phyloP scores from a whole-genome alignment of 208 protist species.

The Wallacemonas sp. region DNA sequence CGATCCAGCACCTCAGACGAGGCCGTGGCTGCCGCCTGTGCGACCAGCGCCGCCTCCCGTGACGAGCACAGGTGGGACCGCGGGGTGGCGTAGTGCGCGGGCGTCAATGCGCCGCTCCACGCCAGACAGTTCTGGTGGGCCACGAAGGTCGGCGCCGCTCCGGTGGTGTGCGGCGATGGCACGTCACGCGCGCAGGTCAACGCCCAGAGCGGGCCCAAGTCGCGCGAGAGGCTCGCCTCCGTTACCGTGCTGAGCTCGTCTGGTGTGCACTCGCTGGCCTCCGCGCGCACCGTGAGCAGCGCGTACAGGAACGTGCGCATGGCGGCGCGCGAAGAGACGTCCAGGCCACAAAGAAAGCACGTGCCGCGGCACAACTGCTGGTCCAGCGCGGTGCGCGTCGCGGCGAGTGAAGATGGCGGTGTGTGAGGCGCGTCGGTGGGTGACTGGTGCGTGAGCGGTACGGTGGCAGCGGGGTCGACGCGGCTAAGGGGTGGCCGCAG shows the following conservation, averaged over 20 bases:
- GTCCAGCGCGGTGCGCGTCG: background rate
- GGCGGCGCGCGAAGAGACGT: slow-evolving; percentile 37
- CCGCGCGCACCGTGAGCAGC: slow-evolving; percentile 32
- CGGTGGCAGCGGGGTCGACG: background rate
- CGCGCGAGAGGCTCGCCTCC: slow-evolving; percentile 36
- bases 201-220: slow-evolving; percentile 68
- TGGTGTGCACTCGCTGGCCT: slow-evolving; percentile 35
- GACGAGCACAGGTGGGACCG: background rate
- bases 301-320: slow-evolving; percentile 44
- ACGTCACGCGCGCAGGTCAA: slow-evolving; percentile 11
- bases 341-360: slow-evolving; percentile 67
- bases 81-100: background rate
- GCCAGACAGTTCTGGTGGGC: slow-evolving; percentile 81
- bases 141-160: background rate
- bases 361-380: slow-evolving; percentile 13
- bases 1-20: background rate
- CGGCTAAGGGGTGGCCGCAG: background rate
- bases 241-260: slow-evolving; percentile 41
- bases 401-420: background rate
- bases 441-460: too few species aligned
- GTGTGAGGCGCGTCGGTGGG: too few species aligned
- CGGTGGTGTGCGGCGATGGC: background rate
- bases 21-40: background rate
- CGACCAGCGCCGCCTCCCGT: background rate
- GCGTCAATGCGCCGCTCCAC: slow-evolving; percentile 53